Percentiles rank a stretch among this genome's conserved stretches.
phyloP scores from a whole-genome alignment of 2,329 filamentous ascomycete species.

The Fusarium sp. region DNA sequence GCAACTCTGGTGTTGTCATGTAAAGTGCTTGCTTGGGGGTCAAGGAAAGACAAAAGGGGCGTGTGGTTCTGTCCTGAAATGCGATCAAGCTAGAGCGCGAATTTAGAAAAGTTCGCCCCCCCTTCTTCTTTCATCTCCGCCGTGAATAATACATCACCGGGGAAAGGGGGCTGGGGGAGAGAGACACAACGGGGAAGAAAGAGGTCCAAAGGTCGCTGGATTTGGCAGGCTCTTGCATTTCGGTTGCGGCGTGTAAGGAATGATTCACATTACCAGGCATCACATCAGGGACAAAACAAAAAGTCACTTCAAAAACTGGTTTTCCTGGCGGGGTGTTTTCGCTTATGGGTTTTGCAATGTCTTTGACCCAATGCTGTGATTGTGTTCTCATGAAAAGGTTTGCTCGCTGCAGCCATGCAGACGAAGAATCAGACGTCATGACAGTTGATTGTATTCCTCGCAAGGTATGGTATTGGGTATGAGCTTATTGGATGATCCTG shows the following conservation, averaged over 20 bases:
- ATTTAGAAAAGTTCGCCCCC: conserved; percentile 32
- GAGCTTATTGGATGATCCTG: not conserved
- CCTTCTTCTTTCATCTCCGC: conserved; percentile 39
- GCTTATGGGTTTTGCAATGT: conserved; percentile 17
- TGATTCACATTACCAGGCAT: conserved; percentile 62
- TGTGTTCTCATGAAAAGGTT: not conserved
- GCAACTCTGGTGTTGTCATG: conserved; percentile 99
- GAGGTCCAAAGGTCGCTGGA: conserved; percentile 53
- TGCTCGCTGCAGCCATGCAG: not conserved
- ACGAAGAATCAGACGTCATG: not conserved
- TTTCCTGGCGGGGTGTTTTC: conserved; percentile 9
- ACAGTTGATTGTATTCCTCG: not conserved
- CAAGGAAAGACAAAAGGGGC: conserved; percentile 46
- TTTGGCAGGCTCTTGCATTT: conserved; percentile 65
- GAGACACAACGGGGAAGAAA: conserved; percentile 38
- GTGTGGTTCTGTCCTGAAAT: conserved; percentile 48
- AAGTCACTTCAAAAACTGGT: conserved; percentile 48
- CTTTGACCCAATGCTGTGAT: not conserved
- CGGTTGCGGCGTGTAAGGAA: conserved; percentile 65
- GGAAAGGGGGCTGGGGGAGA: conserved; percentile 16
- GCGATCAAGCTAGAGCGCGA: conserved; percentile 51
- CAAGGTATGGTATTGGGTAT: not conserved
- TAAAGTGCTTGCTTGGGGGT: conserved; percentile 67
- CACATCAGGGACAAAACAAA: conserved; percentile 61
- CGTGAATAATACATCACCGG: conserved; percentile 24